Evolutionary conservation across 768 basidiomycete genomes (phyloP).

Genomic region (Harrya chromipes): DNA sequence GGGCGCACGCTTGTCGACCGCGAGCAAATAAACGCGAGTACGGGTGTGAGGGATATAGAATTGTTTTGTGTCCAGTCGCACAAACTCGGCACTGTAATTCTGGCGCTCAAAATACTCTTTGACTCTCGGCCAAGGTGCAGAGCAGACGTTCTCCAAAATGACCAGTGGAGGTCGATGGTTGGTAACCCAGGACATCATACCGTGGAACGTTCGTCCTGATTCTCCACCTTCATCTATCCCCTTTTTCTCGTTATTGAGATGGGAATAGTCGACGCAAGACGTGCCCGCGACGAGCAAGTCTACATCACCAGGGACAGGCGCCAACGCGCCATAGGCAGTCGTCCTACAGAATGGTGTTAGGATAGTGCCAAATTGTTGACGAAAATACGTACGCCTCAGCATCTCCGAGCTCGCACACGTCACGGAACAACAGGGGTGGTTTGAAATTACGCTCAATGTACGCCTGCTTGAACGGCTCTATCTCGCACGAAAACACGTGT

Average conservation of each 20-base stretch:
- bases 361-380: background rate
- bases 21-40: conserved; percentile 84
- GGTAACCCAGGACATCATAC: conserved; percentile 91
- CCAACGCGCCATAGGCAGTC: conserved; percentile 88
- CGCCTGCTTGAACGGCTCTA: conserved; percentile 96
- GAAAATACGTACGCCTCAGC: conserved; percentile 61
- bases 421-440: conserved; percentile 88
- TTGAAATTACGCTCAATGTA: conserved; percentile 97
- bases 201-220: conserved; percentile 89
- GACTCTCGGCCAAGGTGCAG: conserved; percentile 85
- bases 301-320: conserved; percentile 83
- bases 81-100: conserved; percentile 68
- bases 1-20: conserved; percentile 63
- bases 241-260: conserved; percentile 89
- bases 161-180: conserved; percentile 88
- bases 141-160: conserved; percentile 91
- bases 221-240: conserved; percentile 87
- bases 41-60: conserved; percentile 96
- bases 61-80: conserved; percentile 79
- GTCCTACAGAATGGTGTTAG: conserved; percentile 46
- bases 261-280: conserved; percentile 97
- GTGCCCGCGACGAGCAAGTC: conserved; percentile 92
- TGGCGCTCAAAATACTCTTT: conserved; percentile 68
- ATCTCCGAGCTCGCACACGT: conserved; percentile 86
- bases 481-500: conserved; percentile 96